phyloP scores from a whole-genome alignment of 345 rosid species.

The Kernera saxatilis region DNA sequence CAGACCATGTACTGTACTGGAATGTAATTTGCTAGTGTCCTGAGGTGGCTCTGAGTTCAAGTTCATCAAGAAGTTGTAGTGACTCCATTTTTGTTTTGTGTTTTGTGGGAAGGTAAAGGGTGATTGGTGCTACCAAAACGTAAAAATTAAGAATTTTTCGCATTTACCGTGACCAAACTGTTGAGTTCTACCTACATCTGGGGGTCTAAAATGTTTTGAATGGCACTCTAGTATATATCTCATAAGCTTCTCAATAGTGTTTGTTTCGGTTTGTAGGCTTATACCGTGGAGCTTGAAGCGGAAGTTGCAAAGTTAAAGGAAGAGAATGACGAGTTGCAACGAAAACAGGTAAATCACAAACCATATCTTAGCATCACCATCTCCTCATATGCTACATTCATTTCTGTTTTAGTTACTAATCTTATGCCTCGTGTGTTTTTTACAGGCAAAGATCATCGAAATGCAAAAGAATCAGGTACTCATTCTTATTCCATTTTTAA shows the following conservation, averaged over 20 bases:
- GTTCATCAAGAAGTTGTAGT: conserved; percentile 14
- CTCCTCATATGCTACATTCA: not conserved
- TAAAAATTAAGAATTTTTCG: conserved; percentile 6
- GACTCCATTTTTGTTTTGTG: not conserved
- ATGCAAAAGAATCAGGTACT: conserved; percentile 82
- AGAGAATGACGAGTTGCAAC: conserved; percentile 65
- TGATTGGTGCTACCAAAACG: conserved; percentile 17
- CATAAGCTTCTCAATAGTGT: not conserved
- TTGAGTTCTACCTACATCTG: not conserved
- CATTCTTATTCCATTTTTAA: not conserved
- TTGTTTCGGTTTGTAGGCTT: conserved; percentile 50
- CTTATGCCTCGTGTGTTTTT: conserved; percentile 1
- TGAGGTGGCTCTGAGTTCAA: conserved; percentile 1
- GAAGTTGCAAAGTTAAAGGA: conserved; percentile 82
- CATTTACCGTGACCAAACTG: not conserved
- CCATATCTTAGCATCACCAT: not conserved
- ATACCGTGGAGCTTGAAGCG: conserved; percentile 91
- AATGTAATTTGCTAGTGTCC: conserved; percentile 15
- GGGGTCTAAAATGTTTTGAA: not conserved
- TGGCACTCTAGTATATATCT: not conserved
- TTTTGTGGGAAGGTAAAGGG: conserved; percentile 29
- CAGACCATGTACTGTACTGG: conserved; percentile 2
- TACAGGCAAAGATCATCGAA: conserved; percentile 66
- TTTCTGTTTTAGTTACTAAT: conserved; percentile 8
- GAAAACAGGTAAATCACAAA: conserved; percentile 59